Percentiles rank a stretch among this genome's conserved stretches.
These are phyloP conservation scores for Silene uniflora DNA, from an alignment of 148 eudicot species.

Conservation along the genomic window DNA sequence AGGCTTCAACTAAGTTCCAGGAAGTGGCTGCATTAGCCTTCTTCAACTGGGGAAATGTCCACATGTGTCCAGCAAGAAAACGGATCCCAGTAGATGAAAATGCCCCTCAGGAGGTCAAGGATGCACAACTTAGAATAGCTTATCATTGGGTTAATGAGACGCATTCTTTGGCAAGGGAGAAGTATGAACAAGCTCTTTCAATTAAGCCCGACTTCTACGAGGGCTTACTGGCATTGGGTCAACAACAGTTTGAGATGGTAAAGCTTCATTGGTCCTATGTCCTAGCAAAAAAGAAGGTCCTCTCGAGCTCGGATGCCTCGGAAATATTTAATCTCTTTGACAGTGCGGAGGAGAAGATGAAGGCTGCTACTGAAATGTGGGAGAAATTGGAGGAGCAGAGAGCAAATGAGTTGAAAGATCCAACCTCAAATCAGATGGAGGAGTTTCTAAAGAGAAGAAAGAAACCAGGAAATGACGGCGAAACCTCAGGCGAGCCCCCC, in stretches of 20 bases:
- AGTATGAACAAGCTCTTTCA: conserved; percentile 73
- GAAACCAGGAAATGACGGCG: conserved; percentile 50
- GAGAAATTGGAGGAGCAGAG: conserved; percentile 86
- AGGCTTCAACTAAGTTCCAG: too few species aligned
- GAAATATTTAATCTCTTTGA: conserved; percentile 66
- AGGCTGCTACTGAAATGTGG: conserved; percentile 85
- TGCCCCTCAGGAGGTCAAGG: conserved; percentile 52
- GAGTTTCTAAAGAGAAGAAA: conserved; percentile 56
- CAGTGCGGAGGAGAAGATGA: conserved; percentile 81
- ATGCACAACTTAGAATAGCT: conserved; percentile 57
- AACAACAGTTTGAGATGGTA: too few species aligned
- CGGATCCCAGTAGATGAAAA: conserved; percentile 71
- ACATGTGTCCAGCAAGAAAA: conserved; percentile 93
- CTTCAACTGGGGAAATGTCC: conserved; percentile 99
- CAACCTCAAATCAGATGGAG: conserved; percentile 48
- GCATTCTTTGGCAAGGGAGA: conserved; percentile 70
- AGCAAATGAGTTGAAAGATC: conserved; percentile 68
- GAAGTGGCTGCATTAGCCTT: conserved; percentile 87
- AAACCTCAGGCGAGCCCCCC: conserved; percentile 31
- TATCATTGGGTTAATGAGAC: conserved; percentile 86
- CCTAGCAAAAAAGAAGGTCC: conserved; percentile 71
- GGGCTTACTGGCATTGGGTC: conserved; percentile 84
- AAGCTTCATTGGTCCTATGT: conserved; percentile 91
- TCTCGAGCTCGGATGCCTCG: conserved; percentile 61
- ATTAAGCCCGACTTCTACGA: conserved; percentile 93